Evolutionary conservation across 192 early-diverging fungal genomes (phyloP).

Genomic region (Coemansia sp.): DNA sequence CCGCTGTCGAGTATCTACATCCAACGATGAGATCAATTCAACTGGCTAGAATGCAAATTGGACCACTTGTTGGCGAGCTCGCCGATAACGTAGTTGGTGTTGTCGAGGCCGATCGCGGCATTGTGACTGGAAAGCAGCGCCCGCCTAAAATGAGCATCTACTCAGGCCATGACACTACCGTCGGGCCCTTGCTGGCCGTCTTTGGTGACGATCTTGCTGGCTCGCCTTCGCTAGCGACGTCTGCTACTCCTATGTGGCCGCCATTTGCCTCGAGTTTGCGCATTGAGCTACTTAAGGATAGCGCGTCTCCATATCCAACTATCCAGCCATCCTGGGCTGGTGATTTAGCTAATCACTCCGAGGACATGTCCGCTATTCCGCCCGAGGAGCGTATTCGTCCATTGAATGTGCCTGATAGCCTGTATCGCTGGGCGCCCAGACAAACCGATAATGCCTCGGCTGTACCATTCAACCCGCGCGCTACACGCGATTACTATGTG

Average conservation of each 20-base stretch:
- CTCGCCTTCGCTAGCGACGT: not conserved
- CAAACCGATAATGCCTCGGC: not conserved
- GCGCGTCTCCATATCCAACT: conserved; percentile 21
- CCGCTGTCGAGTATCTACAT: conserved; percentile 27
- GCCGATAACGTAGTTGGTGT: conserved; percentile 27
- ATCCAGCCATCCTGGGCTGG: conserved; percentile 45
- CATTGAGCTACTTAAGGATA: conserved; percentile 53
- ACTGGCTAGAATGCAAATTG: conserved; percentile 41
- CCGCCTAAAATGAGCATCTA: conserved; percentile 41
- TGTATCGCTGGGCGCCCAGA: conserved; percentile 37
- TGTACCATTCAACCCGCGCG: conserved; percentile 27
- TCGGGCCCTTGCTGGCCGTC: conserved; percentile 45
- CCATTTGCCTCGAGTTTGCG: conserved; percentile 43
- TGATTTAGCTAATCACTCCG: conserved; percentile 24
- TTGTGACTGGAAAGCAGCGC: not conserved
- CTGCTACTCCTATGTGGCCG: conserved; percentile 30
- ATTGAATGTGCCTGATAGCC: conserved; percentile 33
- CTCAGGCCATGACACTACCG: conserved; percentile 55
- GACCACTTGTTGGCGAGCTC: conserved; percentile 39
- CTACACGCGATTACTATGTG: conserved; percentile 51
- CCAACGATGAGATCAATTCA: conserved; percentile 21
- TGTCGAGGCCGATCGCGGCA: conserved; percentile 41
- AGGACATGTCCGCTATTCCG: conserved; percentile 24
- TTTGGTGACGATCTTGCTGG: conserved; percentile 26
- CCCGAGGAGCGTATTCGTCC: conserved; percentile 37